phyloP scores from a whole-genome alignment of 805 yeast genomes.

The Ogataea neopini region DNA sequence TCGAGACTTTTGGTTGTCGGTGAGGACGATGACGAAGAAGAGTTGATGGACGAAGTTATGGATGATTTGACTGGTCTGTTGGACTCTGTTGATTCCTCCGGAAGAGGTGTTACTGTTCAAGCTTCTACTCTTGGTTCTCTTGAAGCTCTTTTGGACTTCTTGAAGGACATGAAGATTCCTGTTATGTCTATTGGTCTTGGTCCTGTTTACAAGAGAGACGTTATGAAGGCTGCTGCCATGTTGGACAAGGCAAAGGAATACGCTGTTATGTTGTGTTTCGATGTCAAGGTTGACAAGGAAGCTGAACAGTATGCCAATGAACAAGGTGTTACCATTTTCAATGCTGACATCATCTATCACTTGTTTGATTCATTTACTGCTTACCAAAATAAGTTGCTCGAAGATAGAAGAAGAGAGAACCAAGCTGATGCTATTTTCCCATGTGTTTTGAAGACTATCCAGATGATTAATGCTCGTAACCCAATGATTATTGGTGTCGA shows the following conservation, averaged over 20 bases:
- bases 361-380: conserved; percentile 93
- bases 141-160: conserved; percentile 95
- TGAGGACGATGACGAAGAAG: conserved; percentile 97
- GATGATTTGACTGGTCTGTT: conserved; percentile 93
- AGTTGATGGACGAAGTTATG: conserved; percentile 97
- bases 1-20: conserved; percentile 93
- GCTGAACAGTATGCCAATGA: conserved; percentile 98
- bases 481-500: conserved; percentile 99
- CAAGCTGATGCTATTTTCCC: conserved; percentile 91
- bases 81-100: conserved; percentile 92
- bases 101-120: conserved; percentile 97
- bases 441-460: conserved; percentile 89
- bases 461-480: conserved; percentile 95
- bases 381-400: conserved; percentile 85
- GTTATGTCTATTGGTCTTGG: conserved; percentile 98
- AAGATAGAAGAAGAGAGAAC: conserved; percentile 86
- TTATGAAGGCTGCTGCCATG: conserved; percentile 97
- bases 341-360: conserved; percentile 95
- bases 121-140: conserved; percentile 98
- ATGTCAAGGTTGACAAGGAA: conserved; percentile 94
- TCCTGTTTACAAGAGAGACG: conserved; percentile 97
- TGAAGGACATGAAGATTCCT: conserved; percentile 98
- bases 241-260: conserved; percentile 92
- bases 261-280: conserved; percentile 98
- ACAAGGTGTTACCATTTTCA: conserved; percentile 87